Evolutionary conservation across 2,329 filamentous ascomycete genomes (phyloP).

Genomic region (Ophiocordyceps camponoti-floridani): DNA sequence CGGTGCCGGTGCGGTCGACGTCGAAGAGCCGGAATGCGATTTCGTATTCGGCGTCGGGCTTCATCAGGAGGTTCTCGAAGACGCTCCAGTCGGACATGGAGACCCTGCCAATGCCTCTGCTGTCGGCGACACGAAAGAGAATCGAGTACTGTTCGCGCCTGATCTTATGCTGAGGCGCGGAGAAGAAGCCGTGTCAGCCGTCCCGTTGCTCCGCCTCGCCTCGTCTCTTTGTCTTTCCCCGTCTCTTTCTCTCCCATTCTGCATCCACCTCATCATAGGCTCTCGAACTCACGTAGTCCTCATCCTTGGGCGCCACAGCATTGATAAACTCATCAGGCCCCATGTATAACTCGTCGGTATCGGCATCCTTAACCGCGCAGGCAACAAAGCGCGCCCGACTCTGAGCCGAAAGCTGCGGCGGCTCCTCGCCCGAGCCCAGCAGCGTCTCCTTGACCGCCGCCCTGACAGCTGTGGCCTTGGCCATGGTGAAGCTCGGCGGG

Average conservation of each 20-base stretch:
- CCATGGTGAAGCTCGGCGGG: constrained; percentile 9
- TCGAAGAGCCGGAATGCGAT: constrained; percentile 97
- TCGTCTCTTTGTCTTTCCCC: not conserved
- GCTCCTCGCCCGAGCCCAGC: constrained; percentile 41
- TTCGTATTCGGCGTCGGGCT: constrained; percentile 96
- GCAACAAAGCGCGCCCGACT: constrained; percentile 59
- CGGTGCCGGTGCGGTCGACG: constrained; percentile 60
- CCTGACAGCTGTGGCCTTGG: constrained; percentile 32
- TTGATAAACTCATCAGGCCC: constrained; percentile 74
- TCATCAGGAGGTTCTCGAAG: constrained; percentile 84
- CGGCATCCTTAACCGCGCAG: constrained; percentile 58
- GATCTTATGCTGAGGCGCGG: constrained; percentile 67
- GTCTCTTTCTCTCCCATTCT: not conserved
- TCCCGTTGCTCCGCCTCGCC: not conserved
- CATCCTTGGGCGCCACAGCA: constrained; percentile 67
- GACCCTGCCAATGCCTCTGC: constrained; percentile 53
- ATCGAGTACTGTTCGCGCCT: constrained; percentile 88
- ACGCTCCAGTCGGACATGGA: constrained; percentile 74
- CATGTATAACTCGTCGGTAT: constrained; percentile 64
- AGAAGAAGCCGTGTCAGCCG: not conserved
- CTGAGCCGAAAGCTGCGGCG: constrained; percentile 50
- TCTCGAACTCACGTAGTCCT: constrained; percentile 66
- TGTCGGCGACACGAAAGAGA: constrained; percentile 82
- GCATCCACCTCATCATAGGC: not conserved
- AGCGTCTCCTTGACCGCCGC: constrained; percentile 67